Evolutionary conservation across 83 land plant genomes (phyloP).

Genomic region (Thuja plicata): DNA sequence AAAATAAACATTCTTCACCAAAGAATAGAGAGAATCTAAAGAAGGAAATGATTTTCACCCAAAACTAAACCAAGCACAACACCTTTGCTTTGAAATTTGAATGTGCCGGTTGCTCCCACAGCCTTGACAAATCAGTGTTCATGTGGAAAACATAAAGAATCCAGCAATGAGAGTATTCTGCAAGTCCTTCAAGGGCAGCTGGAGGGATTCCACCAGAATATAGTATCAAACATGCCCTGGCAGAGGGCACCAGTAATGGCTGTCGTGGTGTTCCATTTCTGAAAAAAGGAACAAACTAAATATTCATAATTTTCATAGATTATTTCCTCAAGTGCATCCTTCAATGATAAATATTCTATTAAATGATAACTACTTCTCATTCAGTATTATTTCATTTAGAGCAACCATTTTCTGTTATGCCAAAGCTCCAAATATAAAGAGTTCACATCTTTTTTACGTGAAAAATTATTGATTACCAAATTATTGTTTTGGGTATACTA

Average conservation of each 20-base stretch:
- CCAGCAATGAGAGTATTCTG: conserved; percentile 96
- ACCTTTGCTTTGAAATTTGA: conserved; percentile 95
- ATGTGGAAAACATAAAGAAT: conserved; percentile 90
- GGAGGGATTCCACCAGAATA: conserved; percentile 66
- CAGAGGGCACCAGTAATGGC: conserved; percentile 86
- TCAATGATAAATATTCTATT: neutral
- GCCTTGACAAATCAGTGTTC: conserved; percentile 86
- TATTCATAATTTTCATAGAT: neutral
- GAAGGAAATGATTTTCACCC: neutral
- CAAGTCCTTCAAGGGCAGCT: conserved; percentile 88
- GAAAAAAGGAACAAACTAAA: conserved; percentile 19
- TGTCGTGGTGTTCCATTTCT: conserved; percentile 99
- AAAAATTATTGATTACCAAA: neutral
- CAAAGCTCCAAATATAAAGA: neutral
- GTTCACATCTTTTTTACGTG: neutral
- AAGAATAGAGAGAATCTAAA: neutral
- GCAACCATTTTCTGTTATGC: neutral
- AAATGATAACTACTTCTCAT: neutral
- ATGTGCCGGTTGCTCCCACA: conserved; percentile 80
- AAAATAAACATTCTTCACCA: neutral
- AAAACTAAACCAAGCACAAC: neutral
- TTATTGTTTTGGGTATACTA: neutral
- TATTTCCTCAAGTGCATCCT: neutral
- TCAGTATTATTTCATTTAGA: neutral
- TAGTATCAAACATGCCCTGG: conserved; percentile 82